A percentile compares a stretch with the other conserved stretches of the same genome.
Evolutionary conservation across 2,329 filamentous ascomycete genomes (phyloP).

Genomic region (Lasiodiplodia hormozganensis): DNA sequence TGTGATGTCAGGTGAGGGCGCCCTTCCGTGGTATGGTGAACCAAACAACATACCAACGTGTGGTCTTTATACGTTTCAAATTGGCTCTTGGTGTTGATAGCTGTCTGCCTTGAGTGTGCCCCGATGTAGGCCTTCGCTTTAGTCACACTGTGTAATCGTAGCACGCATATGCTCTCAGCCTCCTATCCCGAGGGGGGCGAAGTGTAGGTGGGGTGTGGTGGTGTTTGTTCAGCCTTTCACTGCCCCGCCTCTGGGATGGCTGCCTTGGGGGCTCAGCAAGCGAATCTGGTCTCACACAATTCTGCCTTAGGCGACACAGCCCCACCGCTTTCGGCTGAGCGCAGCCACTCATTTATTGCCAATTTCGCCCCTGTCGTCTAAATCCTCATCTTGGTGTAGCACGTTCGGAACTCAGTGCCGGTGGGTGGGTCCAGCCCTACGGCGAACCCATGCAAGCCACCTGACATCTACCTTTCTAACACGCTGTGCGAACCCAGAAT

Average conservation of each 20-base stretch:
- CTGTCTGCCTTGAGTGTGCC: not conserved
- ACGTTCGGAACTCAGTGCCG: too few species aligned
- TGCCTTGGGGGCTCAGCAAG: not conserved
- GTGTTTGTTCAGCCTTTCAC: too few species aligned
- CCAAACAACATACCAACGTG: not conserved
- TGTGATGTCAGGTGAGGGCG: not conserved
- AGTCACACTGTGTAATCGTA: too few species aligned
- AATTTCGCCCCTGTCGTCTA: not conserved
- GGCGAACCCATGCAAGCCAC: not conserved
- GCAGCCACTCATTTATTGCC: not conserved
- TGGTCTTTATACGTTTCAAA: not conserved
- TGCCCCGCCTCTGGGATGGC: too few species aligned
- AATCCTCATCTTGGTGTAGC: not conserved
- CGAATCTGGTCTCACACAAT: not conserved
- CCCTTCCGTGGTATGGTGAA: not conserved
- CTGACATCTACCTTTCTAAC: not conserved
- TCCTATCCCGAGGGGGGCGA: not conserved
- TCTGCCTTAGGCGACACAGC: not conserved
- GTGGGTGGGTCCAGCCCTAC: constrained; percentile 7
- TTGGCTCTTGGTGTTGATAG: not conserved
- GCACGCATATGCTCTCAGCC: not conserved
- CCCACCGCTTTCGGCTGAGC: not conserved
- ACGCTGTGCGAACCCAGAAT: not conserved
- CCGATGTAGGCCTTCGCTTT: not conserved
- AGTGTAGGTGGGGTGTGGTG: too few species aligned